Conservation (phyloP, 345 rosid genomes). For the Nephelium lappaceum region DNA sequence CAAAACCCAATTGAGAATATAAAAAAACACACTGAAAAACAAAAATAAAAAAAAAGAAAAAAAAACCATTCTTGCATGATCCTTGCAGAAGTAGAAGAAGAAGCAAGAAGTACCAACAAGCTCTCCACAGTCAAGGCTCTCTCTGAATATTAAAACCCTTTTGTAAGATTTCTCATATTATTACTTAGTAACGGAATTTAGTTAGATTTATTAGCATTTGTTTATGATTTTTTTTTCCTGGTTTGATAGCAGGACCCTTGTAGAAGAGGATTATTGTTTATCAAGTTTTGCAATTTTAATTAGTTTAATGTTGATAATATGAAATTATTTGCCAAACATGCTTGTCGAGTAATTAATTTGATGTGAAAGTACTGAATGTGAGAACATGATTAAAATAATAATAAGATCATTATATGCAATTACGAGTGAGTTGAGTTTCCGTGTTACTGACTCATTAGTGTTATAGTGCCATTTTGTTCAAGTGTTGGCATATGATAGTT, state of each 20-base stretch:
- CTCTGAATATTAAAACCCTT: neutral
- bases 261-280: neutral
- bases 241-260: neutral
- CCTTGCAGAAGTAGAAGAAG: neutral
- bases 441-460: too few species aligned
- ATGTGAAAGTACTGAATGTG: neutral
- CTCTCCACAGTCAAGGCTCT: neutral
- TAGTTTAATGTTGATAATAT: neutral
- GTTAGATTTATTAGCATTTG: neutral
- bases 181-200: neutral
- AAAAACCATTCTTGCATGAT: neutral
- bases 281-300: neutral
- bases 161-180: neutral
- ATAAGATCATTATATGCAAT: too few species aligned
- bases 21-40: neutral
- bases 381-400: too few species aligned
- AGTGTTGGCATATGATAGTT: neutral
- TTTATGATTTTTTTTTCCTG: neutral
- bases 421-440: too few species aligned
- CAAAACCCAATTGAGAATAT: neutral
- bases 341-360: neutral
- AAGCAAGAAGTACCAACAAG: neutral
- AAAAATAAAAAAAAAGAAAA: too few species aligned
- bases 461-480: neutral
- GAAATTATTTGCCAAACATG: conserved; percentile 8